A percentile compares a stretch with the other conserved stretches of the same genome.
Conservation (phyloP, 2,329 filamentous ascomycete species). For the Neospermospora avenae region DNA sequence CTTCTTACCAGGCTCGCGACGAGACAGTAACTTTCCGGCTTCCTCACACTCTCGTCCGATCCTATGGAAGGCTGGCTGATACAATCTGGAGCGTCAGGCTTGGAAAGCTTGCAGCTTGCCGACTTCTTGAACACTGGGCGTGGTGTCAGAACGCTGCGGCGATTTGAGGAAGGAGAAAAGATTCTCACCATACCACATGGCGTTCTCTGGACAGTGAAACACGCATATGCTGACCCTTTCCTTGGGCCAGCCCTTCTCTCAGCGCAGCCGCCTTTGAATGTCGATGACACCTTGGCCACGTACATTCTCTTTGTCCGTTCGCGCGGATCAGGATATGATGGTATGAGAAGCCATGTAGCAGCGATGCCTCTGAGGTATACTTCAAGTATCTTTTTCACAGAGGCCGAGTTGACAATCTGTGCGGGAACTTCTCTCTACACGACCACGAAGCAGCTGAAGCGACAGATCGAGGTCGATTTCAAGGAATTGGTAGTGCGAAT, state of each 20-base stretch:
- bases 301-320: slow-evolving; percentile 14
- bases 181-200: slow-evolving; percentile 13
- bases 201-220: slow-evolving; percentile 15
- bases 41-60: slow-evolving; percentile 7
- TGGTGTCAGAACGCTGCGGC: slow-evolving; percentile 14
- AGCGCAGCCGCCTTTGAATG: slow-evolving; percentile 10
- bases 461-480: slow-evolving; percentile 13
- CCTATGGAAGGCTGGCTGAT: slow-evolving; percentile 15
- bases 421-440: slow-evolving; percentile 15
- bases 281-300: slow-evolving; percentile 13
- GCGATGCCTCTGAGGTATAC: slow-evolving; percentile 11
- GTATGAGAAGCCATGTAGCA: slow-evolving; percentile 10
- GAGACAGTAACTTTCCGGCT: slow-evolving; percentile 8
- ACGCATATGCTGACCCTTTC: slow-evolving; percentile 14
- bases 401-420: slow-evolving; percentile 12
- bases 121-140: slow-evolving; percentile 13
- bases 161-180: slow-evolving; percentile 15
- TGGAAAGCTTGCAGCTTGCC: slow-evolving; percentile 12
- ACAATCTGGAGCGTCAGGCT: slow-evolving; percentile 14
- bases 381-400: slow-evolving; percentile 12
- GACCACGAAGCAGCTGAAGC: slow-evolving; percentile 14
- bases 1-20: slow-evolving; percentile 6
- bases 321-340: slow-evolving; percentile 10
- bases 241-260: slow-evolving; percentile 15
- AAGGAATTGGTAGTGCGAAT: slow-evolving; percentile 12